Evolutionary conservation across 2,329 filamentous ascomycete genomes (phyloP).

Genomic region (Colletotrichum aenigma): DNA sequence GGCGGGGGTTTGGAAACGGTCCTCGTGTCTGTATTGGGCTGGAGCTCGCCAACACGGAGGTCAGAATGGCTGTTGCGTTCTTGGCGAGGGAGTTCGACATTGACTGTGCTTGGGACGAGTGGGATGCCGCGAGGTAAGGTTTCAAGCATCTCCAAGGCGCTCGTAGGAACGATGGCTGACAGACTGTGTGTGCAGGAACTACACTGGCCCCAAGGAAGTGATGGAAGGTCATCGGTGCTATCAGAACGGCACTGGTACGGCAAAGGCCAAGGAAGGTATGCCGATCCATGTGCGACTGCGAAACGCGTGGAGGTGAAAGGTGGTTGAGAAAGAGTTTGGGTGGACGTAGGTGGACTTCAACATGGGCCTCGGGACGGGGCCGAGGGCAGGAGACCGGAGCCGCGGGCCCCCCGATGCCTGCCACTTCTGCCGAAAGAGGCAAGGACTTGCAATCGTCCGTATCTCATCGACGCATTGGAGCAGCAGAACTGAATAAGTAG

Average conservation of each 20-base stretch:
- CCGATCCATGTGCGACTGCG: conserved; percentile 35
- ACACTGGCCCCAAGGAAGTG: conserved; percentile 24
- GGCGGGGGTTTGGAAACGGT: conserved; percentile 56
- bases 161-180: background rate
- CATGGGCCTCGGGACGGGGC: background rate
- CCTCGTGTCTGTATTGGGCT: conserved; percentile 60
- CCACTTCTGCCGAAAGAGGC: background rate
- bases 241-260: conserved; percentile 28
- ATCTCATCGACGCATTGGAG: background rate
- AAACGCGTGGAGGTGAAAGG: background rate
- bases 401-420: background rate
- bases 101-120: conserved; percentile 44
- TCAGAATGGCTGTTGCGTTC: conserved; percentile 53
- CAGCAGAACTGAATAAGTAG: background rate
- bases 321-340: background rate
- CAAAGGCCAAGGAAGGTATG: conserved; percentile 41
- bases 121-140: conserved; percentile 31
- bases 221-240: conserved; percentile 35
- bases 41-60: conserved; percentile 58
- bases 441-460: background rate
- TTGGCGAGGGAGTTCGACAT: conserved; percentile 56
- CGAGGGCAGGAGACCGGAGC: background rate
- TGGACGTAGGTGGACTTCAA: background rate
- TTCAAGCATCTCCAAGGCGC: too few species aligned
- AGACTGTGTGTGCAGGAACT: conserved; percentile 17